A percentile compares a stretch with the other conserved stretches of the same genome.
Evolutionary conservation across 1,284 basidiomycete genomes (phyloP).

Genomic region (Exobasidium rhododendri): DNA sequence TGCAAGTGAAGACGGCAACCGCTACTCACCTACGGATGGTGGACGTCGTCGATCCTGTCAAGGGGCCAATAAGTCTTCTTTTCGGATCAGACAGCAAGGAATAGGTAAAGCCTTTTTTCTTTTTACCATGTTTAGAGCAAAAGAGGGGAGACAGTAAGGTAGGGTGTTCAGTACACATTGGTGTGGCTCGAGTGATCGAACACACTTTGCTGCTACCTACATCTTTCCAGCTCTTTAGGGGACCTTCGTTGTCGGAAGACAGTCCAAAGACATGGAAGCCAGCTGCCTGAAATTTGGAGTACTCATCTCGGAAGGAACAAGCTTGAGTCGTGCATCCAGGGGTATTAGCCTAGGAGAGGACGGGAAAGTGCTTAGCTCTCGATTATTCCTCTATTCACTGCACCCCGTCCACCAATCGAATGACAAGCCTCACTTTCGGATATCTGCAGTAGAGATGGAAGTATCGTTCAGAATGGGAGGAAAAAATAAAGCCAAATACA

Average conservation of each 20-base stretch:
- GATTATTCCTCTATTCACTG: neutral
- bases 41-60: constrained; percentile 72
- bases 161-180: too few species aligned
- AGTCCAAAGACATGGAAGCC: constrained; percentile 79
- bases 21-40: constrained; percentile 58
- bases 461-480: neutral
- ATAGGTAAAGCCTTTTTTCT: constrained; percentile 74
- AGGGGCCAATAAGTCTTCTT: constrained; percentile 69
- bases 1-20: neutral
- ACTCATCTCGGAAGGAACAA: constrained; percentile 66
- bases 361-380: neutral
- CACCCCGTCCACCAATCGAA: too few species aligned
- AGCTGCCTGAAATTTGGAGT: constrained; percentile 68
- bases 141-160: too few species aligned
- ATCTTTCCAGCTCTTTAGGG: constrained; percentile 60
- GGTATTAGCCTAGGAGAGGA: constrained; percentile 27
- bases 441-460: constrained; percentile 5
- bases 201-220: too few species aligned
- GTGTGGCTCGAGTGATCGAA: too few species aligned
- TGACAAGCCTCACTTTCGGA: constrained; percentile 7
- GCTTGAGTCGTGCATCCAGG: constrained; percentile 46
- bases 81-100: constrained; percentile 82
- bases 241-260: constrained; percentile 73
- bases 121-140: too few species aligned
- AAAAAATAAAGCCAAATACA: neutral